Conservation (phyloP, 192 early-diverging fungal genomes). For the Coemansia sp. region DNA sequence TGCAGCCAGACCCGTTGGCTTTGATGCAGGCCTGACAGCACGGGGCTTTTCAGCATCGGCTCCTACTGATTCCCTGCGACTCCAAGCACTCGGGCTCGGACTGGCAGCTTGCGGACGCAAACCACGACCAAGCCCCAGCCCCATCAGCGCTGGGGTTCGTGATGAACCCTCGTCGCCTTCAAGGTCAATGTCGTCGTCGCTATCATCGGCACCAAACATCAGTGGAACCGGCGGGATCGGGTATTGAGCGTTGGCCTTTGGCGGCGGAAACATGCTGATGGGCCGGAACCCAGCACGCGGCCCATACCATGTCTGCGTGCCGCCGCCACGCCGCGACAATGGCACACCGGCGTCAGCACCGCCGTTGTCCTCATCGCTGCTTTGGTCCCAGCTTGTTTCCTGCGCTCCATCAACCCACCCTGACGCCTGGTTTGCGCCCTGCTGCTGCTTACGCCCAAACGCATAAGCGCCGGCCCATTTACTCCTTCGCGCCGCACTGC, state of each 20-base stretch:
- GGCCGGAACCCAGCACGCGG: constrained; percentile 37
- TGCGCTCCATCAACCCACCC: constrained; percentile 31
- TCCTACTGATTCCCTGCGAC: constrained; percentile 11
- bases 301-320: constrained; percentile 51
- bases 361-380: constrained; percentile 35
- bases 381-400: constrained; percentile 44
- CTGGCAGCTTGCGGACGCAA: constrained; percentile 20
- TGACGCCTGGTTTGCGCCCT: constrained; percentile 17
- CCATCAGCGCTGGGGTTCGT: constrained; percentile 39
- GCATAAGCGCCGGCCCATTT: constrained; percentile 40
- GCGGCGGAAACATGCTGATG: constrained; percentile 46
- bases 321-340: constrained; percentile 20
- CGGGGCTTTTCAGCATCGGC: constrained; percentile 1
- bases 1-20: constrained; percentile 18
- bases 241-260: constrained; percentile 15
- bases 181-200: constrained; percentile 65
- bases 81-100: constrained; percentile 7
- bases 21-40: constrained; percentile 1
- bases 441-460: constrained; percentile 9
- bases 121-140: constrained; percentile 14
- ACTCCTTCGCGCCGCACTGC: constrained; percentile 22
- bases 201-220: constrained; percentile 57
- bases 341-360: constrained; percentile 18
- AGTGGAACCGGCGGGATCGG: constrained; percentile 48
- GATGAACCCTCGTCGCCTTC: constrained; percentile 65